Percentiles rank a stretch among this genome's conserved stretches.
phyloP scores from a whole-genome alignment of 2,329 filamentous ascomycete genomes.

The Pyrenochaeta sp. region DNA sequence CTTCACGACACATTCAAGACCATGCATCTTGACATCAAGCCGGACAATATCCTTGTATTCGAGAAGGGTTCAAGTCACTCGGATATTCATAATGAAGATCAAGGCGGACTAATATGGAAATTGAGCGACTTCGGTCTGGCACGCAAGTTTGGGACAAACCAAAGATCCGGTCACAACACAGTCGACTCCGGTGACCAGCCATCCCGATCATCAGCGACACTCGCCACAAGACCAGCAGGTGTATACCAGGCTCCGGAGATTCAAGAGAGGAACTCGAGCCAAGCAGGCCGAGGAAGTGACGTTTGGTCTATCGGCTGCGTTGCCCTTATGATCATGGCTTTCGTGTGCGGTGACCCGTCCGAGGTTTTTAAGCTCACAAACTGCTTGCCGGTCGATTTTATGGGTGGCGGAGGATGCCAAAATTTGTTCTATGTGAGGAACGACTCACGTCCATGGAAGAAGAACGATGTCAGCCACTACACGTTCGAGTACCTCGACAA shows the following conservation, averaged over 20 bases:
- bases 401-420: not conserved
- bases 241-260: conserved; percentile 4
- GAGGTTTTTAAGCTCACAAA: not conserved
- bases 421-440: not conserved
- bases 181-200: not conserved
- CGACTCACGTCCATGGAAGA: not conserved
- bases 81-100: not conserved
- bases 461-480: too few relatives aligned
- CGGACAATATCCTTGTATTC: conserved; percentile 6
- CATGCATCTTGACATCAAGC: conserved; percentile 7
- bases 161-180: not conserved
- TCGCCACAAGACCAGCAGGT: conserved; percentile 1
- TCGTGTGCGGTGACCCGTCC: not conserved
- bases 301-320: conserved; percentile 8
- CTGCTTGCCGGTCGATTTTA: not conserved
- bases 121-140: conserved; percentile 5
- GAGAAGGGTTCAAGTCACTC: not conserved
- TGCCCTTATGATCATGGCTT: conserved; percentile 1
- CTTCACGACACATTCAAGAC: conserved; percentile 2
- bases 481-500: not conserved
- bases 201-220: not conserved
- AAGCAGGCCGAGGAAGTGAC: conserved; percentile 1
- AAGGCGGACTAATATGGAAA: not conserved
- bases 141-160: not conserved
- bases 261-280: not conserved